Conservation (phyloP, 2,329 filamentous ascomycete species). For the Juglanconis juglandina region DNA sequence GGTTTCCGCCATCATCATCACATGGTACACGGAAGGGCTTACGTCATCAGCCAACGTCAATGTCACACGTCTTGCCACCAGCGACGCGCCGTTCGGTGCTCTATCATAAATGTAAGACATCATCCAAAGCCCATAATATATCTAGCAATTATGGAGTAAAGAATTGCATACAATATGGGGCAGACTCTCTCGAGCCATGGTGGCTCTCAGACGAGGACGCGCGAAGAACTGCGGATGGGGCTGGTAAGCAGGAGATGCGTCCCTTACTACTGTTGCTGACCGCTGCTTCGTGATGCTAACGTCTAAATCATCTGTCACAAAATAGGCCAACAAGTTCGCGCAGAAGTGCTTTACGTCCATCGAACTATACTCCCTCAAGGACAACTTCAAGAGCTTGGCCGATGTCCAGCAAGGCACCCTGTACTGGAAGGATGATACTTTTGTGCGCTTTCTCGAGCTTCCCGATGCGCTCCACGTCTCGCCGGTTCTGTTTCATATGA, state of each 20-base stretch:
- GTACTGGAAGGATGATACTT: constrained; percentile 68
- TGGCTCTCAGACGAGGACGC: constrained; percentile 34
- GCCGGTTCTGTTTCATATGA: constrained; percentile 67
- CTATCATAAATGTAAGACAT: too few relatives aligned
- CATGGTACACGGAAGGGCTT: too few relatives aligned
- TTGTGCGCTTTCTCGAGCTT: constrained; percentile 69
- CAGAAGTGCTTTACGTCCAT: constrained; percentile 68
- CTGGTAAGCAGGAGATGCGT: constrained; percentile 38
- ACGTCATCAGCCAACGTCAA: too few relatives aligned
- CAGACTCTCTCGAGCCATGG: constrained; percentile 11
- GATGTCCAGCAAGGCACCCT: constrained; percentile 59
- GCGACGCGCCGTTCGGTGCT: too few relatives aligned
- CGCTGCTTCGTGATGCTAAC: neutral
- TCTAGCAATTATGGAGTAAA: too few relatives aligned
- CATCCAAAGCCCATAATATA: too few relatives aligned
- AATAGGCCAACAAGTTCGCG: constrained; percentile 60
- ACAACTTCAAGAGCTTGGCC: constrained; percentile 68
- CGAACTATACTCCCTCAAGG: constrained; percentile 70
- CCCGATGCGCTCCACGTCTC: constrained; percentile 67
- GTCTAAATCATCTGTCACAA: constrained; percentile 24
- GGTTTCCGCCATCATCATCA: too few relatives aligned
- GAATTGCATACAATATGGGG: constrained; percentile 1
- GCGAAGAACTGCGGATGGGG: constrained; percentile 48
- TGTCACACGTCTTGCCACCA: too few relatives aligned
- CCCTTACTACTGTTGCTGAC: constrained; percentile 9